phyloP scores from a whole-genome alignment of 139 green algal genomes.

The Picocystis salinarum region DNA sequence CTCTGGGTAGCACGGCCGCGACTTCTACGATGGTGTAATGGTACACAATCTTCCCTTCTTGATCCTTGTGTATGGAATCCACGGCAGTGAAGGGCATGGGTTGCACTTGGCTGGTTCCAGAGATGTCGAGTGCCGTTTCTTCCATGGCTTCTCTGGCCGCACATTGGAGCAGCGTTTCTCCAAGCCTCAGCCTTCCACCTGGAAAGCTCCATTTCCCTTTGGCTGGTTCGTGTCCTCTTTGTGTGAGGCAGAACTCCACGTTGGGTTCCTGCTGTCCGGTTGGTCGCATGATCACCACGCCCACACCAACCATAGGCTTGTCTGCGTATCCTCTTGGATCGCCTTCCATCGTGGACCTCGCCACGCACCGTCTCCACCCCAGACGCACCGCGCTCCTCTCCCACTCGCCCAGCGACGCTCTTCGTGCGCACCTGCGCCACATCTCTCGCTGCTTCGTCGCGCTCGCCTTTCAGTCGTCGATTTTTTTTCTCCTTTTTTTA shows the following conservation, averaged over 20 bases:
- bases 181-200: background rate
- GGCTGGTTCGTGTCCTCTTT: background rate
- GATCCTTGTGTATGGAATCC: background rate
- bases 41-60: background rate
- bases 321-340: background rate
- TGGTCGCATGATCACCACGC: background rate
- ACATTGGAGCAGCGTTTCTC: background rate
- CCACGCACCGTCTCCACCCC: no score
- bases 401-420: no score
- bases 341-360: no score
- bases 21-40: conserved; percentile 1
- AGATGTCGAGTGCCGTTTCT: background rate
- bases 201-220: background rate
- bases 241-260: background rate
- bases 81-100: background rate
- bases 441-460: no score
- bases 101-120: background rate
- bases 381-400: no score
- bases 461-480: no score
- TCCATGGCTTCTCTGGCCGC: background rate
- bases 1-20: background rate
- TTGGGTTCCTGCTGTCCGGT: background rate
- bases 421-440: no score
- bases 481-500: no score
- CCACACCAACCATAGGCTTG: background rate